Evolutionary conservation across 495 filamentous ascomycete species (phyloP), one percentile per base, ranked within the genome.

Genomic region (Hamigera avellanea): DNA sequence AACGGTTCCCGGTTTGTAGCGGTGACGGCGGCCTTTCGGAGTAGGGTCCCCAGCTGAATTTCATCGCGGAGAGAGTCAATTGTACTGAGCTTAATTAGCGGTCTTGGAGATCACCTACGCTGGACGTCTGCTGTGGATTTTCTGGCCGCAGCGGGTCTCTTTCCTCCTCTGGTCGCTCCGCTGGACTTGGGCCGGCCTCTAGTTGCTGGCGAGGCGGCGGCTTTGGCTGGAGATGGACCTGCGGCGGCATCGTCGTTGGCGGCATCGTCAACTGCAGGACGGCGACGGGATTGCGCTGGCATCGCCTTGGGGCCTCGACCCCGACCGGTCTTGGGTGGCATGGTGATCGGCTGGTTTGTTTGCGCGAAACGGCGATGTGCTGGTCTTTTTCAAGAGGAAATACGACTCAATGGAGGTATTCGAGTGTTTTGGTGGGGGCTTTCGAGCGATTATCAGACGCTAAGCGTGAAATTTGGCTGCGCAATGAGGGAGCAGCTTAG

Each of bases 1-100:
- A 13, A 81, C 56, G 1, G 87, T 94, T 39, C 88, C 88, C 2
- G 88, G 88, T 39, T 69, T 80, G 57, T 89, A 95, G 46, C 88
- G 76, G 39, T 69, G 76, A 39, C 63, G 76, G 14, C 68, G 69
- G 35, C 65, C 68, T 32, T 62, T 57, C 7, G 81, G 83, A 33
- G 80, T 63, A 25, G 80, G 80, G 43, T 88, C 81, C 26, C 80
- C 83, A 42, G 81, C 82, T 87, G 39, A 21, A 14, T 36, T 19
- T 12, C 28, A 32, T 28, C 32, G 46, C 34, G 45, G 33, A n/a
- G n/a, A n/a, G n/a, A n/a, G n/a, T n/a, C 30, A 14, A 14, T 4
- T 15, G 26, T 3, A 15, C 17, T 7, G 42, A 18, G 9, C 13
- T 32, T 13, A n/a, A n/a, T n/a, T n/a, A n/a, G n/a, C n/a, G n/a